Percentiles rank a stretch among this genome's conserved stretches.
phyloP scores from a whole-genome alignment of 805 yeast species.

The Kregervanrija pseudodelftensis region DNA sequence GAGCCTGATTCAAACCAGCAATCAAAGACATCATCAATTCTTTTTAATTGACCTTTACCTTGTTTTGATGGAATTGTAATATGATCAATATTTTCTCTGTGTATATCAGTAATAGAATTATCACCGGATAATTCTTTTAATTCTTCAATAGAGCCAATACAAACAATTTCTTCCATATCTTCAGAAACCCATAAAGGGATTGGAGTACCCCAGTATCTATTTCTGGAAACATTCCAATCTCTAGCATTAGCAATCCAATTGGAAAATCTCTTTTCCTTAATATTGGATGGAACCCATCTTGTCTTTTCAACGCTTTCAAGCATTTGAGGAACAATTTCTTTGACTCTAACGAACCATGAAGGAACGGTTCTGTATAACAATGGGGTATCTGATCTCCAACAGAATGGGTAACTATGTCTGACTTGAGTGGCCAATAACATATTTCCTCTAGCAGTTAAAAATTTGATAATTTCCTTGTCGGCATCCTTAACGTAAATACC shows the following conservation, averaged over 20 bases:
- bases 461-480: constrained; percentile 82
- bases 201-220: constrained; percentile 99
- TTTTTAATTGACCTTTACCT: constrained; percentile 81
- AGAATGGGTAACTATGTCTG: constrained; percentile 96
- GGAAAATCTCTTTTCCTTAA: constrained; percentile 91
- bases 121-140: constrained; percentile 80
- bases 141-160: constrained; percentile 88
- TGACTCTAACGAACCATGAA: constrained; percentile 94
- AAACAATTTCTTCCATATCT: constrained; percentile 85
- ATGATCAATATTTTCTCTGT: constrained; percentile 86
- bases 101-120: constrained; percentile 76
- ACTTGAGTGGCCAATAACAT: constrained; percentile 73
- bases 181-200: constrained; percentile 97
- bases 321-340: constrained; percentile 83
- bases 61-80: constrained; percentile 86
- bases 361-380: constrained; percentile 94
- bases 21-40: constrained; percentile 97
- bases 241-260: constrained; percentile 99
- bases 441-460: constrained; percentile 70
- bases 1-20: constrained; percentile 99
- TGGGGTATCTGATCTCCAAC: constrained; percentile 99
- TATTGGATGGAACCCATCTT: constrained; percentile 87
- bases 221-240: constrained; percentile 98
- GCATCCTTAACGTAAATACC: constrained; percentile 95
- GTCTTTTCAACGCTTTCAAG: constrained; percentile 77